A percentile compares a stretch with the other conserved stretches of the same genome.
Evolutionary conservation across 805 yeast genomes (phyloP).

Genomic region (Nakazawaea siamensis): DNA sequence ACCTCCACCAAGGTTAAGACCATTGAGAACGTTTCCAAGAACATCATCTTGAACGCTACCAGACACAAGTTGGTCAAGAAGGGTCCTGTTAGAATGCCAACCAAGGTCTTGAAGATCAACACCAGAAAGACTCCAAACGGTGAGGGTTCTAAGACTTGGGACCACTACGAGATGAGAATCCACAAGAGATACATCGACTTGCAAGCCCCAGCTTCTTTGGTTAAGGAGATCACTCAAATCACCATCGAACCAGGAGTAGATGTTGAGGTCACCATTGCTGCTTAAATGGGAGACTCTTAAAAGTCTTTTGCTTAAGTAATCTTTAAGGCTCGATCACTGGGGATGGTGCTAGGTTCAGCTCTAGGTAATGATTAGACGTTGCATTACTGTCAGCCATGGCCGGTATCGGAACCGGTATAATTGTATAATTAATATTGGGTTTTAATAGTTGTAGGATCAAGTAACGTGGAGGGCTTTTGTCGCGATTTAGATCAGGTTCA

Average conservation of each 20-base stretch:
- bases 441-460: no score
- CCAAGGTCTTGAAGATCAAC: constrained; percentile 94
- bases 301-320: background rate
- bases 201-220: constrained; percentile 90
- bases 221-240: constrained; percentile 95
- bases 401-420: no score
- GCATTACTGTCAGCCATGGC: constrained; percentile 10
- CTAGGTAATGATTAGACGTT: constrained; percentile 11
- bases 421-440: no score
- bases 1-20: constrained; percentile 98
- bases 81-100: constrained; percentile 99
- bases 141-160: constrained; percentile 99
- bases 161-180: constrained; percentile 98
- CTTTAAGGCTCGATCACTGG: no score
- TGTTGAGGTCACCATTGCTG: constrained; percentile 89
- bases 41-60: constrained; percentile 84
- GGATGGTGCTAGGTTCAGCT: no score
- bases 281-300: no score
- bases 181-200: constrained; percentile 99
- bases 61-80: constrained; percentile 79
- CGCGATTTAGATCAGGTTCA: no score
- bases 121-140: constrained; percentile 99
- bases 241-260: constrained; percentile 99
- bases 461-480: no score
- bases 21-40: constrained; percentile 91